These are phyloP conservation scores for Gnetum montanum DNA, from an alignment of 75 land plant genomes.

Conservation along the genomic window DNA sequence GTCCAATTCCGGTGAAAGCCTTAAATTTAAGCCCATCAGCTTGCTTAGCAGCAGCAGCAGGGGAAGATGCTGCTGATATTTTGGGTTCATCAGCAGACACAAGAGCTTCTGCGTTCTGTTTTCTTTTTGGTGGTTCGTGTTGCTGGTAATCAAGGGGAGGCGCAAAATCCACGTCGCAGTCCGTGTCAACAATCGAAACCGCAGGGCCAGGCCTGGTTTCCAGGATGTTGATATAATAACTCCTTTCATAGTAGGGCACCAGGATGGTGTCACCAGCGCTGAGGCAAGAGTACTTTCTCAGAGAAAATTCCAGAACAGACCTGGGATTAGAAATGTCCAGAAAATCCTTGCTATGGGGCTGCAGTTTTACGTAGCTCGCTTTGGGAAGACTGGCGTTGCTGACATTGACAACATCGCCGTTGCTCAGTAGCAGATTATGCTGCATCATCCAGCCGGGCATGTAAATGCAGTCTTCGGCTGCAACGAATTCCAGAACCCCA, in stretches of 20 bases:
- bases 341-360: constrained; percentile 45
- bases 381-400: constrained; percentile 39
- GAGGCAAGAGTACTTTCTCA: constrained; percentile 50
- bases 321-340: constrained; percentile 45
- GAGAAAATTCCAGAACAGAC: constrained; percentile 27
- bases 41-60: too few species aligned
- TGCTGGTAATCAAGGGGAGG: constrained; percentile 60
- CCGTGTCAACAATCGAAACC: constrained; percentile 44
- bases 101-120: constrained; percentile 15
- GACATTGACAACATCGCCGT: constrained; percentile 36
- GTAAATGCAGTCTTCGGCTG: constrained; percentile 23
- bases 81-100: too few species aligned
- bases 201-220: constrained; percentile 43
- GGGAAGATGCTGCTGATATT: too few species aligned
- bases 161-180: constrained; percentile 70
- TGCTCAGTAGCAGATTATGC: constrained; percentile 27
- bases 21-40: constrained; percentile 34
- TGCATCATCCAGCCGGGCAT: constrained; percentile 43
- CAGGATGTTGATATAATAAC: constrained; percentile 38
- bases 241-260: constrained; percentile 38
- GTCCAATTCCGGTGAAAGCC: constrained; percentile 33
- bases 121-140: too few species aligned
- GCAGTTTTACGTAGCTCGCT: constrained; percentile 34
- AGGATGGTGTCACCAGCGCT: constrained; percentile 41
- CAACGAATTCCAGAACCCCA: constrained; percentile 25